These are phyloP conservation scores for Russula compacta DNA, from an alignment of 768 basidiomycete genomes.

Conservation along the genomic window DNA sequence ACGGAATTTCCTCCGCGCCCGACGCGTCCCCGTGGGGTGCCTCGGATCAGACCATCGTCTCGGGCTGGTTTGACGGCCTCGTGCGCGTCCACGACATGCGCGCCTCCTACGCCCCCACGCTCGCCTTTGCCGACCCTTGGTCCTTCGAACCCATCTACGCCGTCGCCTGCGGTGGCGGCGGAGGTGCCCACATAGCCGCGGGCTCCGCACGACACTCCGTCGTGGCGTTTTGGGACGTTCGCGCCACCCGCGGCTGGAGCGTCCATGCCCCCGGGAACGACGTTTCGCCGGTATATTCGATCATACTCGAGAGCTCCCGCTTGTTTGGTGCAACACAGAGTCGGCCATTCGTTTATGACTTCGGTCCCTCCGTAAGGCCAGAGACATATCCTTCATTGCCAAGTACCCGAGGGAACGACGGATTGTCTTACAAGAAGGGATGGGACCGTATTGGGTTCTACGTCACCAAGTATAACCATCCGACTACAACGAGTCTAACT, in stretches of 20 bases:
- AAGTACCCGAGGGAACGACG: constrained; percentile 23
- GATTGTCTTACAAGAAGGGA: constrained; percentile 30
- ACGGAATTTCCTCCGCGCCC: constrained; percentile 57
- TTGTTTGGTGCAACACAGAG: constrained; percentile 73
- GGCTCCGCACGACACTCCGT: constrained; percentile 71
- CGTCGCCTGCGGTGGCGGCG: constrained; percentile 66
- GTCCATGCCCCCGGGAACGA: constrained; percentile 77
- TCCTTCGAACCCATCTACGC: constrained; percentile 67
- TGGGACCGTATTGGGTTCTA: constrained; percentile 38
- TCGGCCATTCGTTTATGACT: constrained; percentile 71
- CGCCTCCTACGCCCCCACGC: constrained; percentile 42
- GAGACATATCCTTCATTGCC: constrained; percentile 42
- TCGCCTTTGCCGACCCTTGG: constrained; percentile 59
- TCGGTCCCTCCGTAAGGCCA: constrained; percentile 51
- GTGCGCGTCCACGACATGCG: constrained; percentile 74
- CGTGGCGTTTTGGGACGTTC: constrained; percentile 76
- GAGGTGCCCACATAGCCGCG: constrained; percentile 55
- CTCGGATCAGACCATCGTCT: constrained; percentile 61
- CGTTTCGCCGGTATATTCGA: constrained; percentile 65
- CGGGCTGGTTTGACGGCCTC: constrained; percentile 76
- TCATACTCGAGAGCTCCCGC: constrained; percentile 68
- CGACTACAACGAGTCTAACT: background rate
- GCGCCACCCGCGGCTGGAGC: constrained; percentile 59
- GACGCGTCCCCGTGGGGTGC: constrained; percentile 57
- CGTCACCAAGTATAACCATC: constrained; percentile 40